Evolutionary conservation across 2,329 filamentous ascomycete genomes (phyloP).

Genomic region (Ophiostoma himal-ulmi): DNA sequence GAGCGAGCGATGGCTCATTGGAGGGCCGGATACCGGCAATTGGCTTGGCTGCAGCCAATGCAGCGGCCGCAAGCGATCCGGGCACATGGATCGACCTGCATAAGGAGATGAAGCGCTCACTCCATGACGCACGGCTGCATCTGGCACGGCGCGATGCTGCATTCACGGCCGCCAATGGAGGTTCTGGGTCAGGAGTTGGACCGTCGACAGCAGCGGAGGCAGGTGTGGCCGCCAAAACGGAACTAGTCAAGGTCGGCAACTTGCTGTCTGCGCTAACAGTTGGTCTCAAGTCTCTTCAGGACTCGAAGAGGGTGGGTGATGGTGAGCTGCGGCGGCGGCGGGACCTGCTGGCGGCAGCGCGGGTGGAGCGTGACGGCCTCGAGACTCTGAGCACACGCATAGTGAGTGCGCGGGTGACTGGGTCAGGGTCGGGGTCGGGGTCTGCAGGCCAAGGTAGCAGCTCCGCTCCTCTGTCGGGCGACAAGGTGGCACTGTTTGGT

Average conservation of each 20-base stretch:
- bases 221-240: constrained; percentile 67
- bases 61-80: constrained; percentile 49
- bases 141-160: constrained; percentile 64
- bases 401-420: constrained; percentile 41
- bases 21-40: constrained; percentile 34
- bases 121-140: constrained; percentile 61
- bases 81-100: constrained; percentile 73
- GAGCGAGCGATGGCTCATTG: constrained; percentile 14
- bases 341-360: constrained; percentile 63
- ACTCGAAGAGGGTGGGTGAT: constrained; percentile 56
- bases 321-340: constrained; percentile 67
- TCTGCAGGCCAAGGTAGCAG: constrained; percentile 40
- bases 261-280: constrained; percentile 60
- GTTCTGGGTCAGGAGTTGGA: neutral
- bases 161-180: constrained; percentile 27
- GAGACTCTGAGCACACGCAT: constrained; percentile 63
- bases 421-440: constrained; percentile 30
- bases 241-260: constrained; percentile 61
- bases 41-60: constrained; percentile 37
- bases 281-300: constrained; percentile 55
- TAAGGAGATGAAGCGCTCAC: constrained; percentile 62
- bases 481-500: constrained; percentile 48
- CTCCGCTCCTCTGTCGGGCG: constrained; percentile 43
- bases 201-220: constrained; percentile 48
- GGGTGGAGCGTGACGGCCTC: constrained; percentile 68